Evolutionary conservation across 176 grass and related monocot genomes (phyloP), one percentile per base, ranked within the genome.

Genomic region (Eremochloa ophiuroides): DNA sequence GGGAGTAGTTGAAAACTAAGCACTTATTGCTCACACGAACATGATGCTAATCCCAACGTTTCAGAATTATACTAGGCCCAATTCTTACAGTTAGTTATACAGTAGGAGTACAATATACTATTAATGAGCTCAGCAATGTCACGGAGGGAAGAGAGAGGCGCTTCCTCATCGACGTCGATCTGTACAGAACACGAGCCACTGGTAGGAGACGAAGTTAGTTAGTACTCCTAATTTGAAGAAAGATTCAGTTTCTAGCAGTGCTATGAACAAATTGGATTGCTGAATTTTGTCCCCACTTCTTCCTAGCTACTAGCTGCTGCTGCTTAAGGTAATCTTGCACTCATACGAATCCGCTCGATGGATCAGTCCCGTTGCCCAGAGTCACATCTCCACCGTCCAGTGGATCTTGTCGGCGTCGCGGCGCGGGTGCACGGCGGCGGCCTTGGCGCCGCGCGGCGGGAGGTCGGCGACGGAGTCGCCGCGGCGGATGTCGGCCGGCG

Each of bases 401-500:
- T n/a, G n/a, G n/a, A n/a, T n/a, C n/a, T n/a, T n/a, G n/a, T n/a
- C n/a, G n/a, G n/a, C 93, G 8, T 88, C 85, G 39, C 85, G 89
- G 89, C 8, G 87, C 70, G 5, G 82, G 87, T 86, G 77, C 56
- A 84, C 66, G 28, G 69, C 74, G 28, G 68, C 38, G n/a, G 33
- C 23, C 85, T 88, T 84, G 42, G 18, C 73, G 22, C 62, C 82
- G 16, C 69, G 76, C 10, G 55, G 78, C 4, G 93, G 79, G 3
- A 79, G 78, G 25, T 92, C 93, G 47, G 75, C 71, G 16, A 56
- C 33, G 61, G 87, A 42, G 20, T 76, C 74, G n/a, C 78, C 76
- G 23, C 79, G 65, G 3, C 82, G 86, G 60, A 92, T 84, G 78
- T 96, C 93, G 1, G 90, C 93, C 5, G 93, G 93, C 34, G 93